A percentile compares a stretch with the other conserved stretches of the same genome.
Evolutionary conservation across 805 yeast species (phyloP).

Genomic region (Starmerella apicola): DNA sequence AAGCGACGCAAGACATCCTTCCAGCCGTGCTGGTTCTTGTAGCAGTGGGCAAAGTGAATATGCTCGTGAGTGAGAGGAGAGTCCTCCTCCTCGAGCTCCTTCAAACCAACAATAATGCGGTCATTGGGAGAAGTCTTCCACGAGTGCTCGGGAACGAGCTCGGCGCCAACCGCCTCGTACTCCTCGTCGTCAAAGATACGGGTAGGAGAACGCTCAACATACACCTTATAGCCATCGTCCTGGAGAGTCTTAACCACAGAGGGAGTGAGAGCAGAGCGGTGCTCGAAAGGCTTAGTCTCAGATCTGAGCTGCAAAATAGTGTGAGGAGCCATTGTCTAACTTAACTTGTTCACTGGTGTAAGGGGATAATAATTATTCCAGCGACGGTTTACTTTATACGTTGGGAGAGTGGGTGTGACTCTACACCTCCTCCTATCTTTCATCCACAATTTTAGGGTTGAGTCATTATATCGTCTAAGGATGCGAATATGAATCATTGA

Average conservation of each 20-base stretch:
- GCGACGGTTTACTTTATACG: too few species aligned
- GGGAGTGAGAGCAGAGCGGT: constrained; percentile 94
- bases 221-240: constrained; percentile 65
- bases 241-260: constrained; percentile 69
- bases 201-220: constrained; percentile 77
- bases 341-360: too few species aligned
- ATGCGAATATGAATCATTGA: too few species aligned
- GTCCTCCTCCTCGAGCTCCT: constrained; percentile 85
- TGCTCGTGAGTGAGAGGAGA: constrained; percentile 95
- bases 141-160: constrained; percentile 81
- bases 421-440: too few species aligned
- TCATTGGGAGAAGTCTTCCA: constrained; percentile 89
- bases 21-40: constrained; percentile 97
- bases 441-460: too few species aligned
- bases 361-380: too few species aligned
- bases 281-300: constrained; percentile 93
- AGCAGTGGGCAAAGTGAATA: constrained; percentile 97
- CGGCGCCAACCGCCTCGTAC: constrained; percentile 67
- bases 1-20: constrained; percentile 76
- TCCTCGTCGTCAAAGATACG: constrained; percentile 69
- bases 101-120: constrained; percentile 81
- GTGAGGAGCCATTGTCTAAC: constrained; percentile 3
- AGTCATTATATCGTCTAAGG: too few species aligned
- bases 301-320: constrained; percentile 77
- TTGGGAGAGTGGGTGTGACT: too few species aligned